Conservation (phyloP, 345 rosid genomes). For the Sonneratia caseolaris region DNA sequence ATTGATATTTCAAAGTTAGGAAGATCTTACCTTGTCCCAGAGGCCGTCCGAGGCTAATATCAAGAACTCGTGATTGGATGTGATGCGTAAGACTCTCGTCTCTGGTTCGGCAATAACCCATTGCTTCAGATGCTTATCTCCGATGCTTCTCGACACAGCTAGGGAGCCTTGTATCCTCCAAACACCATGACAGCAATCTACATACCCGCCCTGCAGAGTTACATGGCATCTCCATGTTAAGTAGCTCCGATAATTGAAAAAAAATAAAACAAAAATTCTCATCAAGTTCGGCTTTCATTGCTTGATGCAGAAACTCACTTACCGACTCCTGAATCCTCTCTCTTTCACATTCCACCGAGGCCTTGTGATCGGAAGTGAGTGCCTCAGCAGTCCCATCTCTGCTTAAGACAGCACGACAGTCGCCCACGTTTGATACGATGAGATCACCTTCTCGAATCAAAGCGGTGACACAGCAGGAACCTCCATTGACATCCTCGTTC, state of each 20-base stretch:
- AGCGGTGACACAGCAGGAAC: slow-evolving; percentile 79
- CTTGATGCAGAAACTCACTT: slow-evolving; percentile 9
- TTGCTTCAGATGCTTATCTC: slow-evolving; percentile 54
- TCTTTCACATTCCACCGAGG: slow-evolving; percentile 50
- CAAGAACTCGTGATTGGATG: slow-evolving; percentile 60
- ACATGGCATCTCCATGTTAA: neutral
- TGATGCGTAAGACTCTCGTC: slow-evolving; percentile 33
- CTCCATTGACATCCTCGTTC: slow-evolving; percentile 44
- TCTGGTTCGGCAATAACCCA: slow-evolving; percentile 88
- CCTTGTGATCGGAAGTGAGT: slow-evolving; percentile 69
- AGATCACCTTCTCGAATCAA: slow-evolving; percentile 43
- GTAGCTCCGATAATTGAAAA: neutral
- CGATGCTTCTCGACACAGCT: slow-evolving; percentile 79
- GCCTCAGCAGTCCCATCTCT: slow-evolving; percentile 64
- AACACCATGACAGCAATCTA: slow-evolving; percentile 52
- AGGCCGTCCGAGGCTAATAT: slow-evolving; percentile 83
- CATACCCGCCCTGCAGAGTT: slow-evolving; percentile 66
- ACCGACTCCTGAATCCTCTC: slow-evolving; percentile 62
- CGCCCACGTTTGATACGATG: slow-evolving; percentile 68
- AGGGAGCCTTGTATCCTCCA: slow-evolving; percentile 85
- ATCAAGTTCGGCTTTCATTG: neutral
- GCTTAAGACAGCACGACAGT: slow-evolving; percentile 76
- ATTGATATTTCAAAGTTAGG: neutral
- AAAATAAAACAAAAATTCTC: neutral
- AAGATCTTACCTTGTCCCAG: slow-evolving; percentile 64